Evolutionary conservation across 352 stramenopile species (phyloP).

Genomic region (Globisporangium nagaii): DNA sequence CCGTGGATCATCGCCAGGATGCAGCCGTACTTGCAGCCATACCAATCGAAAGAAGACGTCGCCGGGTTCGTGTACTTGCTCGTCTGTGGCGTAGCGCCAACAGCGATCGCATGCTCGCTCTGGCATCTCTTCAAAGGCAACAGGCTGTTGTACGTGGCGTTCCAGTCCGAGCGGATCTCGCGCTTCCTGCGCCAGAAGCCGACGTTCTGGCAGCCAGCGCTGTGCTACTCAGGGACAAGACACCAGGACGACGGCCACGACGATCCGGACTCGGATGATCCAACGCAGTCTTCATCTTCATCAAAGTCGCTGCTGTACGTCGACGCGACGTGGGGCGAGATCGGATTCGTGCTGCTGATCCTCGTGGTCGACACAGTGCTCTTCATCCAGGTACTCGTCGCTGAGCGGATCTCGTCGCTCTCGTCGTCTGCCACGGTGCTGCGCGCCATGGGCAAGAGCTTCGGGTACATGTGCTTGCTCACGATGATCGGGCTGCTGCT

Average conservation of each 20-base stretch:
- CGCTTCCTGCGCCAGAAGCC: conserved; percentile 19
- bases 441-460: conserved; percentile 15
- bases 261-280: not conserved
- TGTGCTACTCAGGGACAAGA: not conserved
- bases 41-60: conserved; percentile 14
- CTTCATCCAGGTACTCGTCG: conserved; percentile 15
- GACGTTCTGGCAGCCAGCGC: not conserved
- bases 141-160: not conserved
- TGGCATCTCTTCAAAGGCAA: conserved; percentile 14
- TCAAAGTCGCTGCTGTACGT: conserved; percentile 13
- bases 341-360: conserved; percentile 17
- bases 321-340: conserved; percentile 15
- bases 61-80: conserved; percentile 21
- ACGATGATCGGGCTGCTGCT: conserved; percentile 20
- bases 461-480: conserved; percentile 23
- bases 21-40: conserved; percentile 11
- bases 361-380: conserved; percentile 11
- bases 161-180: not conserved
- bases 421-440: conserved; percentile 12
- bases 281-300: not conserved
- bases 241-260: not conserved
- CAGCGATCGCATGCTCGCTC: not conserved
- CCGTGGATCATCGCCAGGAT: conserved; percentile 11
- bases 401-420: not conserved
- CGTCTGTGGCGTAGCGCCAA: conserved; percentile 12